phyloP scores from a whole-genome alignment of 2,329 filamentous ascomycete genomes.

The Gyromitra esculenta region DNA sequence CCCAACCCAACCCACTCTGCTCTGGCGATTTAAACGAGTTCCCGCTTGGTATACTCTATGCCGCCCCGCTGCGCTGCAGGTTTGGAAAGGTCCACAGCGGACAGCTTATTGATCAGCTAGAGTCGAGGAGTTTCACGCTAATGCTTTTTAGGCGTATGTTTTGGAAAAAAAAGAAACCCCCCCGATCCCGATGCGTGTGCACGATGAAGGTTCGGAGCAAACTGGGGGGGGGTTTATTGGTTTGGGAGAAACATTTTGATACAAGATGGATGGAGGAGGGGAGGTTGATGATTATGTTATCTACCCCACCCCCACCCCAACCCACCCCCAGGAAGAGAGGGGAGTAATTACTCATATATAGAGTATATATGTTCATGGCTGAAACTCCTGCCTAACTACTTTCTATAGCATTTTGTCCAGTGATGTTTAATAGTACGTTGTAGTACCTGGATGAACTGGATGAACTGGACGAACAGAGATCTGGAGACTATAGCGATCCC shows the following conservation, averaged over 20 bases:
- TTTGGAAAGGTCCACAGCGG: neutral
- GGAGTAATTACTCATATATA: neutral
- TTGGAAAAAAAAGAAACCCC: neutral
- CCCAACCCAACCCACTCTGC: neutral
- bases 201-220: neutral
- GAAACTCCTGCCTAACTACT: neutral
- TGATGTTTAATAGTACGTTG: neutral
- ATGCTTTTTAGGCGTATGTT: neutral
- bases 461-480: neutral
- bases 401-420: neutral
- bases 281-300: neutral
- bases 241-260: conserved; percentile 26
- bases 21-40: conserved; percentile 4
- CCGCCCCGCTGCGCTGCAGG: neutral
- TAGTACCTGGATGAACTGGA: neutral
- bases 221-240: neutral
- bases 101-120: neutral
- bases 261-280: neutral
- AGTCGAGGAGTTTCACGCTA: neutral
- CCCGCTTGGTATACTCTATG: neutral
- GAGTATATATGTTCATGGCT: neutral
- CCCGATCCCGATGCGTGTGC: conserved; percentile 12
- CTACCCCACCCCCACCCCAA: conserved; percentile 18
- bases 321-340: neutral
- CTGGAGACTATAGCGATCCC: neutral